These are phyloP conservation scores for Aureobasidium sp. DNA, from an alignment of 2,329 filamentous ascomycete species.

Conservation along the genomic window DNA sequence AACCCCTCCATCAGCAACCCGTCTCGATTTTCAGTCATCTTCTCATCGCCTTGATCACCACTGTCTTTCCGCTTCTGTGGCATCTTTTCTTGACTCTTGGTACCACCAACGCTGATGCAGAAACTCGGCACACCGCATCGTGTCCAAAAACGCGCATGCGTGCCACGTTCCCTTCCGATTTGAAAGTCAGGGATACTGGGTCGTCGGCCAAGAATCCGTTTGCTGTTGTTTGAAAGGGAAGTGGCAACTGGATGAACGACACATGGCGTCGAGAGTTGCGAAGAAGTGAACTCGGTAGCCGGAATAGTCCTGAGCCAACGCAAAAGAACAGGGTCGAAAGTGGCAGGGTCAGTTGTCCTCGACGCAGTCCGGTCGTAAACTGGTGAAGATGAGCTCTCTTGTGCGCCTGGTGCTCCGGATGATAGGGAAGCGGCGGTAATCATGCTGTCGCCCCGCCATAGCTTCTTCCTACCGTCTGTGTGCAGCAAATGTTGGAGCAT, in stretches of 20 bases:
- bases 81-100: background rate
- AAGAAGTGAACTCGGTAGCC: background rate
- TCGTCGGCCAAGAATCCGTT: background rate
- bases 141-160: background rate
- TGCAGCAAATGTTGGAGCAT: background rate
- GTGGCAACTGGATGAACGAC: conserved; percentile 1
- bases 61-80: background rate
- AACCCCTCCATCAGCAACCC: background rate
- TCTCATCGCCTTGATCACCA: background rate
- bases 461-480: background rate
- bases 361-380: background rate
- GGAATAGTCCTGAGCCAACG: background rate
- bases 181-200: background rate
- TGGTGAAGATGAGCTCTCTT: background rate
- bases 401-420: too few species aligned
- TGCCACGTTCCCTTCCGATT: background rate
- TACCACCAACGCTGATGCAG: background rate
- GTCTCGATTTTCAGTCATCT: background rate
- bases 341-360: background rate
- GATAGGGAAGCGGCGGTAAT: background rate
- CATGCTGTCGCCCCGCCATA: conserved; percentile 12
- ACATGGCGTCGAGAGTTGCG: background rate
- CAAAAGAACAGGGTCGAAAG: background rate
- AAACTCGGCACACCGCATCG: background rate
- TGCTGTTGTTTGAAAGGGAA: background rate